Evolutionary conservation across 2,329 filamentous ascomycete species (phyloP), one percentile per base, ranked within the genome.

Genomic region (Chrysoporthe deuterocubensis): DNA sequence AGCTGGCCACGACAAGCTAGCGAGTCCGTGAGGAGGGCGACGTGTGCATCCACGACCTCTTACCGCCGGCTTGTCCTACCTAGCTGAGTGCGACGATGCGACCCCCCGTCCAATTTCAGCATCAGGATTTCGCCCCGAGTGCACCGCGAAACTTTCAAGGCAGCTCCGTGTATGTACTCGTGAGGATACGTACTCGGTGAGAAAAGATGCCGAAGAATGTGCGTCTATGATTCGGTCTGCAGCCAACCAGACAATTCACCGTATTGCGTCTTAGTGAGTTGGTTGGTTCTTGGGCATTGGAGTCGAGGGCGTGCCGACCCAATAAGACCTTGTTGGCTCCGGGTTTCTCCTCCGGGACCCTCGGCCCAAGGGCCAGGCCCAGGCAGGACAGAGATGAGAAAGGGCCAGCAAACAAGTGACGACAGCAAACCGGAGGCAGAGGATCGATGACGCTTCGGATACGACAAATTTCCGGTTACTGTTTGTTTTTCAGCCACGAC

Each of bases 1-100:
- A 60, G n/a, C 16, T 60, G 37, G 42, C 3, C 8, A 43, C 40
- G 40, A 40, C 40, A 32, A 43, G 40, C n/a, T 43, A 40, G 40
- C n/a, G 32, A 54, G 50, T 34, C 50, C 21, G 50, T 54, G 50
- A 32, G 21, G 50, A 54, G 21, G 50, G 50, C 50, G 50, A 54
- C 21, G 50, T 54, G 50, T 21, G 14, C 50, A 32, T 54, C 32
- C 7, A 13, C 32, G 50, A 54, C 50, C 32, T 42, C 54, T 57
- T 64, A 62, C 63, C 65, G 65, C 60, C 65, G 52, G 37, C 44
- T 37, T 67, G 65, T 60, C 65, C 65, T 64, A 56, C 61, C 52
- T 42, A 13, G 59, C 21, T n/a, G 48, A 58, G n/a, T 34, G 34
- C 16, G 34, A 40, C 32, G 34, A 34, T 56, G 16, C 8, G 52